These are phyloP conservation scores for Citrus medica DNA, from an alignment of 345 rosid genomes.

Conservation along the genomic window DNA sequence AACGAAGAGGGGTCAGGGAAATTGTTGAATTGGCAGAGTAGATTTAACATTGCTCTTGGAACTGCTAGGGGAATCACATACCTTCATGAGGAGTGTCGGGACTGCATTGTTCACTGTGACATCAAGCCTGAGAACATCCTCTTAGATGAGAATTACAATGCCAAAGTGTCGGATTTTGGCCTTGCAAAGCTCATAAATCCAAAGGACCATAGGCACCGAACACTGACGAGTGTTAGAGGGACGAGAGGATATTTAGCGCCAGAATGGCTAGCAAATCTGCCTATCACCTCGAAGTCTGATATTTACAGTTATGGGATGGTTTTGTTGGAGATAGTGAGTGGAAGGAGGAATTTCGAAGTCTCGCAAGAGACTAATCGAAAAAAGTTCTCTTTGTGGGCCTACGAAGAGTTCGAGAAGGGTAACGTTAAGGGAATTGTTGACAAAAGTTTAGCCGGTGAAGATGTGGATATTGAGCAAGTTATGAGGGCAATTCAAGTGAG, in stretches of 20 bases:
- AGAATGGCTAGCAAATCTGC: constrained; percentile 50
- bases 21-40: constrained; percentile 38
- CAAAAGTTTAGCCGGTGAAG: constrained; percentile 33
- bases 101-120: constrained; percentile 45
- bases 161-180: constrained; percentile 61
- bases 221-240: constrained; percentile 35
- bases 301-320: constrained; percentile 68
- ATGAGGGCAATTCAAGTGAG: constrained; percentile 38
- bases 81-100: constrained; percentile 63
- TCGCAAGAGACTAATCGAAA: constrained; percentile 36
- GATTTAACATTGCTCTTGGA: constrained; percentile 51
- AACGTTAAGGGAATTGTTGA: constrained; percentile 28
- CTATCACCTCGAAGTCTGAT: constrained; percentile 51
- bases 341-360: constrained; percentile 42
- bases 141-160: constrained; percentile 43
- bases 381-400: constrained; percentile 61
- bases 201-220: constrained; percentile 27
- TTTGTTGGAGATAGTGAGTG: constrained; percentile 52
- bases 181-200: constrained; percentile 40
- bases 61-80: constrained; percentile 51
- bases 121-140: constrained; percentile 66
- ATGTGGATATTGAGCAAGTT: constrained; percentile 42
- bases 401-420: constrained; percentile 53
- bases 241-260: constrained; percentile 56
- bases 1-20: constrained; percentile 24